Conservation (phyloP, 75 land plant genomes). For the Picea glauca region DNA sequence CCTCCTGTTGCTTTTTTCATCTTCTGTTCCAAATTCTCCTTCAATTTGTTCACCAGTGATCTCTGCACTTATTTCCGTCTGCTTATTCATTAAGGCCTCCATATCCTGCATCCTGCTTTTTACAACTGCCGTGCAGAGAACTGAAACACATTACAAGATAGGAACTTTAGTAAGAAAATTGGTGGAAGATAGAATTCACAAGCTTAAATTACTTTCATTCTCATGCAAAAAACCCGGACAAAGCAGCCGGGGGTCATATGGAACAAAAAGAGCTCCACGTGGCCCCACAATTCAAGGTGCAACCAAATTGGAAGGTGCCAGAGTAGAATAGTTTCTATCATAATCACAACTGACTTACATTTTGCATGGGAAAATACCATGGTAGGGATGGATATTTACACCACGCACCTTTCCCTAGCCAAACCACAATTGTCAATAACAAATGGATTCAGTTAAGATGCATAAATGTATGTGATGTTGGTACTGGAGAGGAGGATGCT, state of each 20-base stretch:
- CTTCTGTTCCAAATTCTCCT: too few relatives aligned
- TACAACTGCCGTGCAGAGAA: background rate
- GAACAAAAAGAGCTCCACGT: too few relatives aligned
- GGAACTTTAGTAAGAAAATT: background rate
- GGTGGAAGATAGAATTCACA: background rate
- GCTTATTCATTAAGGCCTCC: slow-evolving; percentile 7
- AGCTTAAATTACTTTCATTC: background rate
- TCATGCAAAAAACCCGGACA: background rate
- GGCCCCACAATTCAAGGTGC: too few relatives aligned
- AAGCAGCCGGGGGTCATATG: background rate
- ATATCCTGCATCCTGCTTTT: slow-evolving; percentile 12
- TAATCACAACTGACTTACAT: background rate
- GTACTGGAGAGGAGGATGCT: too few relatives aligned
- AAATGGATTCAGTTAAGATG: too few relatives aligned
- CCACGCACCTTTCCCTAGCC: background rate
- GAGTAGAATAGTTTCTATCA: background rate
- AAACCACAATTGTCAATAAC: background rate
- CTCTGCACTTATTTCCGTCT: background rate
- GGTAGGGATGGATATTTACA: background rate
- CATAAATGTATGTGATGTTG: too few relatives aligned
- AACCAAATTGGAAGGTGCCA: background rate
- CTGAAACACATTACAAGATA: background rate
- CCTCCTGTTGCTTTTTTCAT: too few relatives aligned
- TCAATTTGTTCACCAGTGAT: background rate
- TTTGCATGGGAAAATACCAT: background rate